These are phyloP conservation scores for Ilyonectria robusta DNA, from an alignment of 2,329 filamentous ascomycete species.

Conservation along the genomic window DNA sequence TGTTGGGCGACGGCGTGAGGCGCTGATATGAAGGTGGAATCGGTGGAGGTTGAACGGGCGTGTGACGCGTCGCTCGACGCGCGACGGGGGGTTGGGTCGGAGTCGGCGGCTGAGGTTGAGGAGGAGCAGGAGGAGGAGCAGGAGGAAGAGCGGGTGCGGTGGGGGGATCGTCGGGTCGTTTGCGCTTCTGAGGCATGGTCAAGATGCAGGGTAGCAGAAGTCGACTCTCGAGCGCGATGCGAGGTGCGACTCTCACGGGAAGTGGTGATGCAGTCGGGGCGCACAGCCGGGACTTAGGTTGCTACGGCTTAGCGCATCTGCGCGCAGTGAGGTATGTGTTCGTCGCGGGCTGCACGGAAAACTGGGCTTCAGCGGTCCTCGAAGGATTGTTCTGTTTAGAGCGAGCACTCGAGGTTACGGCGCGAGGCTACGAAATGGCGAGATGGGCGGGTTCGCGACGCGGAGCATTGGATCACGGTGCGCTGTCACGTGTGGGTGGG, in stretches of 20 bases:
- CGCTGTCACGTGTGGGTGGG: constrained; percentile 41
- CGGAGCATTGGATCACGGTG: constrained; percentile 23
- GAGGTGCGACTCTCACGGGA: not conserved
- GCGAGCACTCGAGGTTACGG: not conserved
- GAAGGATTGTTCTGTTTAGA: not conserved
- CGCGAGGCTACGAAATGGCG: not conserved
- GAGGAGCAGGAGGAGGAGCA: constrained; percentile 14
- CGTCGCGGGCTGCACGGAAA: not conserved
- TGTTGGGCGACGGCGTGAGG: constrained; percentile 23
- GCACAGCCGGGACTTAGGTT: constrained; percentile 10
- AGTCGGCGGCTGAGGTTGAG: constrained; percentile 31
- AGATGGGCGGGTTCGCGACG: constrained; percentile 31
- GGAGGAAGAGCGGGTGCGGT: constrained; percentile 22
- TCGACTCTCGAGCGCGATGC: constrained; percentile 12
- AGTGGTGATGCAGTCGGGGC: constrained; percentile 6
- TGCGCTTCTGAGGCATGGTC: constrained; percentile 56
- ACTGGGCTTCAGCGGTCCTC: not conserved
- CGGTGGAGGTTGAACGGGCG: constrained; percentile 50
- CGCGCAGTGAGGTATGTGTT: not conserved
- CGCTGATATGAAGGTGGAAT: constrained; percentile 30
- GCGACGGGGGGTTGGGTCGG: constrained; percentile 42
- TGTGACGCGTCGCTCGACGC: constrained; percentile 59
- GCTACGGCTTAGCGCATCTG: constrained; percentile 12
- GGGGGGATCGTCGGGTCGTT: constrained; percentile 50
- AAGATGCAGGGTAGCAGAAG: not conserved